Conservation (phyloP, 1,284 basidiomycete genomes). For the Heterobasidion annosum region DNA sequence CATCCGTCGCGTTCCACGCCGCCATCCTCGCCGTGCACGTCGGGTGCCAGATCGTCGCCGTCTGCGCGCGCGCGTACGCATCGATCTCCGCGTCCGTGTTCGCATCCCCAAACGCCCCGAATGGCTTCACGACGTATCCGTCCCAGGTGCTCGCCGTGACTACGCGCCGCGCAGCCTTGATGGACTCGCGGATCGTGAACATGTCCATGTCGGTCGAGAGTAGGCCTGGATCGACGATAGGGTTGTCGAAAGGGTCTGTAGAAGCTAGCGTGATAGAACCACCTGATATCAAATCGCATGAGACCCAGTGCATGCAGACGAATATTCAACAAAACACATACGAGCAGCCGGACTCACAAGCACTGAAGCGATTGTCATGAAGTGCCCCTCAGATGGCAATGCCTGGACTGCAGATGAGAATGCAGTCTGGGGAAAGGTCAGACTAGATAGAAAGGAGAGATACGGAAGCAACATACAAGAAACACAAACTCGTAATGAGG, state of each 20-base stretch:
- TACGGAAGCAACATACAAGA: conserved; percentile 2
- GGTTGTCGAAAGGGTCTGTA: conserved; percentile 16
- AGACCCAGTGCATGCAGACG: conserved; percentile 1
- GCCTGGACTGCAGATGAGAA: background rate
- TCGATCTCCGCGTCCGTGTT: conserved; percentile 11
- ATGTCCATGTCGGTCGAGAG: conserved; percentile 10
- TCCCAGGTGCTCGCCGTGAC: conserved; percentile 4
- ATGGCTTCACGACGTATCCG: conserved; percentile 5
- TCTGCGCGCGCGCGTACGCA: conserved; percentile 2
- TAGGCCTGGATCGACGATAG: conserved; percentile 18
- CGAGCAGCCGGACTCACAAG: conserved; percentile 10
- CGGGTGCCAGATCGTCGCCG: conserved; percentile 14
- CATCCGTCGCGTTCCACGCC: conserved; percentile 1
- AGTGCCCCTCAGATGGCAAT: conserved; percentile 8
- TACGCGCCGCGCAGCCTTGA: conserved; percentile 6
- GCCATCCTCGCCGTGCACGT: conserved; percentile 19
- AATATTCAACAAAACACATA: conserved; percentile 2
- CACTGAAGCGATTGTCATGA: conserved; percentile 7
- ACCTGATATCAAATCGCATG: conserved; percentile 4
- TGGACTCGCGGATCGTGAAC: background rate
- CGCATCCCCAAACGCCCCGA: background rate
- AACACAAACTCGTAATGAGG: conserved; percentile 8
- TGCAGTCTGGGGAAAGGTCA: background rate
- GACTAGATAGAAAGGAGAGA: too few relatives aligned
- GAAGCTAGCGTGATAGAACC: conserved; percentile 13